Evolutionary conservation across 306 rosid genomes (phyloP), one percentile per base, ranked within the genome.

Genomic region (Vigna mungo): DNA sequence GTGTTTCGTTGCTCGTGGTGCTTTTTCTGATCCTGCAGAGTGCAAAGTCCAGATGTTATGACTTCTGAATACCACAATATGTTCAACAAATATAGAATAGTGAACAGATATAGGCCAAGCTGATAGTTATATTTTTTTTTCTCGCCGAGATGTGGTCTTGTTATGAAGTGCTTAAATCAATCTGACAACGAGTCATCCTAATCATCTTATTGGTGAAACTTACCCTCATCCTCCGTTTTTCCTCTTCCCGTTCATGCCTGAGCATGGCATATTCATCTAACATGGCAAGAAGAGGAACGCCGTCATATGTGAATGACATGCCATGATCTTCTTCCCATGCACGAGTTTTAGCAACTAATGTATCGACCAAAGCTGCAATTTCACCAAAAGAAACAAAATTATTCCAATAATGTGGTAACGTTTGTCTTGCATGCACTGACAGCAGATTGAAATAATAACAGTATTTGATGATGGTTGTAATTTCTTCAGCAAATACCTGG

Each of bases 271-370:
- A 96, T 80, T 96, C 99, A 69, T 96, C 99, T 27, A 96, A 87
- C 99, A 96, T 96, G 51, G 99, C 99, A 37, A 93, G 93, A 67
- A 96, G 99, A 37, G 99, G 99, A 77, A 93, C 98, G 7, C 99
- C 98, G 6, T 93, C 99, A 53, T 96, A 96, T 2, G 91, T 71
- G 65, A 96, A 96, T 77, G 98, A 84, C 30, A 90, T 84, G 71
- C 85, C 93, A 30, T 85, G 93, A 17, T 90, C 93, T 88, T 96
- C 98, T 89, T 96, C 99, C 99, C 99, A 96, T 37, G 87, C 82
- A 69, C 92, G 98, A 64, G 98, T 96, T 87, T 96, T 96, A 65
- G 94, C 94, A 72, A 93, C 87, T 89, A 96, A 84, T 2, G 98
- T 84, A 79, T 96, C 99, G 47, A 93, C 98, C 81, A 96, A 90